These are phyloP conservation scores for Wilcoxina mikolae DNA, from an alignment of 495 filamentous ascomycete genomes.

Conservation along the genomic window DNA sequence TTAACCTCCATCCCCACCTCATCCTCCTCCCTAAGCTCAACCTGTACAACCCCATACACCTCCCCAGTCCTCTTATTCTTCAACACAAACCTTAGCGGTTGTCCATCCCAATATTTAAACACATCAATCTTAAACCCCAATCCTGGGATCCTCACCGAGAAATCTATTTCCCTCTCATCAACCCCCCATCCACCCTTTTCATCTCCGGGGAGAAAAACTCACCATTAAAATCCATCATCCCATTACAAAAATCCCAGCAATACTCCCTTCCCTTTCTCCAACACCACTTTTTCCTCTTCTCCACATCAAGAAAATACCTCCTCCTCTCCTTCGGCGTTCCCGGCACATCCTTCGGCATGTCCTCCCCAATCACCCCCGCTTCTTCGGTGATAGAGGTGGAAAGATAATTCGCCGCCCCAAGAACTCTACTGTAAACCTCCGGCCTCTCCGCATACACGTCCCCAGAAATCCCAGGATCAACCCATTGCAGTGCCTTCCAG, in stretches of 20 bases:
- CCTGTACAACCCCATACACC: conserved; percentile 63
- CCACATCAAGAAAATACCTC: conserved; percentile 46
- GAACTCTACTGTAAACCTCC: conserved; percentile 62
- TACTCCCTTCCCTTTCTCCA: conserved; percentile 45
- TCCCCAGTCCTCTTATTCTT: conserved; percentile 56
- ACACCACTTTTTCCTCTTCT: conserved; percentile 36
- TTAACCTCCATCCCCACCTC: background rate
- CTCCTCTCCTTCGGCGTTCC: conserved; percentile 35
- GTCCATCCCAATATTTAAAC: conserved; percentile 67
- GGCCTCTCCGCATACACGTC: conserved; percentile 78
- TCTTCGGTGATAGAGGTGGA: too few species aligned
- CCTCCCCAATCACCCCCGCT: conserved; percentile 39
- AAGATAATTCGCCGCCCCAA: conserved; percentile 47
- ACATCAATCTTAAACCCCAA: conserved; percentile 66
- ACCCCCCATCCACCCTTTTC: background rate
- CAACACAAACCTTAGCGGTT: conserved; percentile 57
- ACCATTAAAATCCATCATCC: conserved; percentile 77
- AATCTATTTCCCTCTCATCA: conserved; percentile 35
- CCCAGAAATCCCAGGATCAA: conserved; percentile 77
- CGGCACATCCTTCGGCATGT: conserved; percentile 6
- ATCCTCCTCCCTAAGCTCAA: conserved; percentile 30
- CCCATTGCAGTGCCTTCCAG: conserved; percentile 68
- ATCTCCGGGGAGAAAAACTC: conserved; percentile 12
- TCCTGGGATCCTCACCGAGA: conserved; percentile 66
- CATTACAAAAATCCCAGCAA: conserved; percentile 73